Conservation (phyloP, 2,329 filamentous ascomycete genomes). For the Periconia digitata region DNA sequence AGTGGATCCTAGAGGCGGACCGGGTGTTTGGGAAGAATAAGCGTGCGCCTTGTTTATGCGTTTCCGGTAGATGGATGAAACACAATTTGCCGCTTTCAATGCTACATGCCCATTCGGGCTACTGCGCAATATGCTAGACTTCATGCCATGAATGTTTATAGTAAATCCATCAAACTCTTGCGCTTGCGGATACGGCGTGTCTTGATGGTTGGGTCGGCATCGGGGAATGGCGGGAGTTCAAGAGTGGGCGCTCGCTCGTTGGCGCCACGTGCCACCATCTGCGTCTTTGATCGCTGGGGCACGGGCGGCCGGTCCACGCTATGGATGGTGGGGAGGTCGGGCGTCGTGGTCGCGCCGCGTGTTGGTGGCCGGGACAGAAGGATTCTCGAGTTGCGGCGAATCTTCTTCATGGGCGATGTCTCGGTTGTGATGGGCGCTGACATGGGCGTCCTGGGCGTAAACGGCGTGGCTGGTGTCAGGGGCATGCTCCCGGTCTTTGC, state of each 20-base stretch:
- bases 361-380: conserved; percentile 25
- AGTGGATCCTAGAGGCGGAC: too few species aligned
- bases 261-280: conserved; percentile 37
- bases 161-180: conserved; percentile 41
- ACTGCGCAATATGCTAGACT: conserved; percentile 1
- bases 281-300: conserved; percentile 7
- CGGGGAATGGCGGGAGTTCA: conserved; percentile 36
- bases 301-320: conserved; percentile 12
- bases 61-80: conserved; percentile 3
- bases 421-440: conserved; percentile 28
- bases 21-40: background rate
- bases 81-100: conserved; percentile 6
- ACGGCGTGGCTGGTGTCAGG: conserved; percentile 28
- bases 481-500: conserved; percentile 18
- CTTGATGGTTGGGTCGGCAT: conserved; percentile 22
- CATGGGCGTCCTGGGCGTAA: conserved; percentile 36
- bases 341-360: conserved; percentile 20
- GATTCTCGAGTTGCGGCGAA: conserved; percentile 35
- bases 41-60: background rate
- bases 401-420: conserved; percentile 19
- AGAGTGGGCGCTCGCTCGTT: conserved; percentile 38
- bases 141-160: conserved; percentile 12
- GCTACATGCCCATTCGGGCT: conserved; percentile 4
- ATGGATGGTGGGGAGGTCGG: conserved; percentile 26
- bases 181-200: conserved; percentile 35